phyloP scores from a whole-genome alignment of 495 filamentous ascomycete genomes.

The Penicillium lagena region DNA sequence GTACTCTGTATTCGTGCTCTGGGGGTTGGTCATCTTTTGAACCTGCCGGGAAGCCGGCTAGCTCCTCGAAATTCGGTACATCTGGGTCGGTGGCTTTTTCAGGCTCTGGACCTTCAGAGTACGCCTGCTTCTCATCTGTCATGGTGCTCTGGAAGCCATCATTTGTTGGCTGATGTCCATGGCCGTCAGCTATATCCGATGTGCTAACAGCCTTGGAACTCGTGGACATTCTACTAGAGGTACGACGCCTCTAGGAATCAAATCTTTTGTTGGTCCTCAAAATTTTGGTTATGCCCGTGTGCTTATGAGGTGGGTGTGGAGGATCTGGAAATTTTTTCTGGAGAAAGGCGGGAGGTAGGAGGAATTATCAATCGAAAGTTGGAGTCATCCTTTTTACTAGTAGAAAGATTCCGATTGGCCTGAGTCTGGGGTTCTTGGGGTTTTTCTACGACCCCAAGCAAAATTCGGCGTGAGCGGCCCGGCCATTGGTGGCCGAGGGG shows the following conservation, averaged over 20 bases:
- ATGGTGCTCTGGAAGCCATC: background rate
- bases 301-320: background rate
- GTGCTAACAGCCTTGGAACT: constrained; percentile 7
- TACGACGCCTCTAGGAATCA: background rate
- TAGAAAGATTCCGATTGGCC: constrained; percentile 12
- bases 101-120: background rate
- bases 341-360: constrained; percentile 1
- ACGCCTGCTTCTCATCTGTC: constrained; percentile 3
- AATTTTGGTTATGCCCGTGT: too few relatives aligned
- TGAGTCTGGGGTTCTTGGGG: background rate
- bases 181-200: constrained; percentile 6
- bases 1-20: constrained; percentile 4
- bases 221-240: constrained; percentile 18
- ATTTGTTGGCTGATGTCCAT: constrained; percentile 3
- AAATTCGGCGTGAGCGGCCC: background rate
- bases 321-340: background rate
- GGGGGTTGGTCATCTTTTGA: background rate
- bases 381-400: constrained; percentile 2
- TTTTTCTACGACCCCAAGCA: background rate
- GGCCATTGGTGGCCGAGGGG: background rate
- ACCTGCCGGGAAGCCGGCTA: background rate
- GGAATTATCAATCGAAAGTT: constrained; percentile 9
- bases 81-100: constrained; percentile 1
- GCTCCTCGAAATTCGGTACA: constrained; percentile 12
- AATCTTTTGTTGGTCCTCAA: too few relatives aligned